Evolutionary conservation across 176 grass and related monocot genomes (phyloP), one percentile per base, ranked within the genome.

Genomic region (Tillandsia fasciculata): DNA sequence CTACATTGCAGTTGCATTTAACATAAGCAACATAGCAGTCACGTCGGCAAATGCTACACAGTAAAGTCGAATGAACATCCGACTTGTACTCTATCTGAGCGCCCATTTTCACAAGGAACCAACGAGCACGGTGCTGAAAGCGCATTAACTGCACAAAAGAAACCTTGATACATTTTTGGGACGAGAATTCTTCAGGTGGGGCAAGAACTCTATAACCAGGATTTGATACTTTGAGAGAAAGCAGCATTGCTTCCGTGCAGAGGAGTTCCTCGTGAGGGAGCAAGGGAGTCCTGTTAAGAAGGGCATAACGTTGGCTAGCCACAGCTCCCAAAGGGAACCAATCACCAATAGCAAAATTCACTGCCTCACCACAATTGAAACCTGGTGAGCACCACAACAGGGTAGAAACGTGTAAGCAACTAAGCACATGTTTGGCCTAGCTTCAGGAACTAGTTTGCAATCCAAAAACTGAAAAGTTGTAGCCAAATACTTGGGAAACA

Each of bases 351-450:
- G 92, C 92, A 51, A 96, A 96, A 78, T 96, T 96, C 68, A 96
- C 92, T 65, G 88, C 92, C 79, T 96, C 92, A 2, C 92, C 92
- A 74, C 88, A 91, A 73, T 91, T 91, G 80, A 91, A 91, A 79
- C 88, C 88, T 91, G 33, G 33, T 42, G 1, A 42, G 33, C 33
- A 42, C 33, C 33, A 42, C 33, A 42, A 42, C 33, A 42, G 3
- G 33, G 33, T 42, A 42, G 5, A 42, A 6, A 42, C 4, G 33
- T 42, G 33, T 42, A 42, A 42, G 33, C 33, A 42, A 42, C 33
- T 5, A 5, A 42, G 33, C 33, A 42, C 33, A 42, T 42, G 33
- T 42, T 33, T 33, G 29, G 29, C 29, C 29, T 33, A 33, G 29
- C 29, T 33, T 33, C 29, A 33, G 29, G 29, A 33, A 33, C 29